Percentiles rank a stretch among this genome's conserved stretches.
These are phyloP conservation scores for Rhizopogon salebrosus DNA, from an alignment of 768 basidiomycete genomes.

Conservation along the genomic window DNA sequence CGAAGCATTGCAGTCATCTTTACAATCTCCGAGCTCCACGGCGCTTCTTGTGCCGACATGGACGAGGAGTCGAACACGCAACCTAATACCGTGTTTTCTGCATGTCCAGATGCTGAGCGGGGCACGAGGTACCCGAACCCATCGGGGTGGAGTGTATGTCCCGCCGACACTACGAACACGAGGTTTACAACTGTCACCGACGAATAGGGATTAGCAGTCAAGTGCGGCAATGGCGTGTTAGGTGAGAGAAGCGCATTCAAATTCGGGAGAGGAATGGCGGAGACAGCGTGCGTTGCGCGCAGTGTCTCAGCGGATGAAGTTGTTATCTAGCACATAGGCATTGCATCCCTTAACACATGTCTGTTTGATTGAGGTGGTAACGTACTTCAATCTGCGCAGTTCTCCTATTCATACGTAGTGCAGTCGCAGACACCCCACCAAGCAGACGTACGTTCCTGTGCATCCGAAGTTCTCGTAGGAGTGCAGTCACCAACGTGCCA, in stretches of 20 bases:
- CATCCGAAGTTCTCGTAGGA: constrained; percentile 42
- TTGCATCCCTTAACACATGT: background rate
- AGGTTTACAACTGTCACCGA: constrained; percentile 88
- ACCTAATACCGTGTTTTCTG: constrained; percentile 53
- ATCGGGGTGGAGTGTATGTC: constrained; percentile 57
- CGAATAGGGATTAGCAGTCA: constrained; percentile 65
- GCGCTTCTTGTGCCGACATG: constrained; percentile 52
- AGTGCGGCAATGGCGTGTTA: constrained; percentile 47
- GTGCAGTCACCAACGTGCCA: constrained; percentile 52
- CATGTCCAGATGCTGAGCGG: constrained; percentile 57
- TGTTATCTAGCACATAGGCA: constrained; percentile 23
- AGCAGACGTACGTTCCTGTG: constrained; percentile 57
- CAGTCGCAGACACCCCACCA: constrained; percentile 33
- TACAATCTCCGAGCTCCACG: constrained; percentile 36
- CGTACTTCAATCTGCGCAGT: constrained; percentile 43
- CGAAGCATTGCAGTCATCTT: constrained; percentile 92
- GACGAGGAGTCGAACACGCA: constrained; percentile 87
- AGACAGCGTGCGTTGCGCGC: constrained; percentile 64
- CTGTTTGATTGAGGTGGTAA: background rate
- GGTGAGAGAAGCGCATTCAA: constrained; percentile 41
- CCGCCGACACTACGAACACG: constrained; percentile 56
- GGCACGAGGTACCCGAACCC: constrained; percentile 97
- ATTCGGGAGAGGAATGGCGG: constrained; percentile 64
- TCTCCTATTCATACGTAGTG: constrained; percentile 27
- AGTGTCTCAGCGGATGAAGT: constrained; percentile 29